Base-by-base conservation (phyloP, 192 early-diverging fungal genomes). In the Phlyctochytrium arcticum region DNA sequence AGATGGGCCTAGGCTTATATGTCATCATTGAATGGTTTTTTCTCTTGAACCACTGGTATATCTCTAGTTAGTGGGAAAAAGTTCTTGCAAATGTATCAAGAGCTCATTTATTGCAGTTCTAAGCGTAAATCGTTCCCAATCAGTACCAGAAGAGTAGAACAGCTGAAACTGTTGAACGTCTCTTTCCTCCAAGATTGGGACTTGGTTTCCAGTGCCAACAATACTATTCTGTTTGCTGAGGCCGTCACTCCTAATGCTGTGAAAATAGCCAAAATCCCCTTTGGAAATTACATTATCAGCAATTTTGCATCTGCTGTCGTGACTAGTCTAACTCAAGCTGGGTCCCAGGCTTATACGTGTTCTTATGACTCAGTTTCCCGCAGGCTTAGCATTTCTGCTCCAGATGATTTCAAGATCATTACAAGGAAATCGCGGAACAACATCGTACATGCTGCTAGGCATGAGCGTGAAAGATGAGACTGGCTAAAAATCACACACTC, bases 181-280 rank as follows among this genome's bases (percentile, higher is more conserved):
- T 51, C 48, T 36, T 65, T 65, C 30, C 23, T 57, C 4, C 63
- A 65, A 36, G 63, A 65, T 30, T 36, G 19, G 6, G 63, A 65
- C 31, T 26, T 65, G 3, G 54, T 65, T 2, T 6, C 35, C 10
- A 26, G 54, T 2, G 12, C 5, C 30, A 65, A 65, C 27, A 37
- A 65, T 39, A 17, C 9, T 29, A 56, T 65, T 23, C 36, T 35
- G 6, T 65, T 65, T 55, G 63, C 44, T 17, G 53, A 65, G 34
- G 63, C 35, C 3, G 63, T 50, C 2, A 21, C 17, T 4, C 10
- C 51, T 54, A n/a, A n/a, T n/a, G 47, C 17, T n/a, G 56, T 65
- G n/a, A n/a, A 32, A 4, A 65, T 17, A 5, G 63, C 63, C n/a
- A 47, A n/a, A 15, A 56, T 65, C 24, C 37, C 63, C 4, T 12